A percentile compares a stretch with the other conserved stretches of the same genome.
Evolutionary conservation across 2,329 filamentous ascomycete species (phyloP).

Genomic region (Saccharata proteae): DNA sequence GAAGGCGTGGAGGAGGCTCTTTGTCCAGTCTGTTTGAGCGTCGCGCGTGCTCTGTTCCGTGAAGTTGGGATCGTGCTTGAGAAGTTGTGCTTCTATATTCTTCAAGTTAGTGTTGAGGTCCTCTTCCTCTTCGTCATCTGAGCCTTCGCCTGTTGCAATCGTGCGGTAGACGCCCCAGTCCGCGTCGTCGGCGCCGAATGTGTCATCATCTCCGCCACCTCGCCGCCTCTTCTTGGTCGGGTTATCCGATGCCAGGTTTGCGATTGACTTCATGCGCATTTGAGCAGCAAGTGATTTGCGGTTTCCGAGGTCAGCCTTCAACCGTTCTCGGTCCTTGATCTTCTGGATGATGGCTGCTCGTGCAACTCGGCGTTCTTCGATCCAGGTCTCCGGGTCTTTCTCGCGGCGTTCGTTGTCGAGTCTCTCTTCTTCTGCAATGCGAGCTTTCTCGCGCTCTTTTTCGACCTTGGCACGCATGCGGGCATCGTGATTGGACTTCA

Average conservation of each 20-base stretch:
- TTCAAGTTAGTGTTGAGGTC: conserved; percentile 66
- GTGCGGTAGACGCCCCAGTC: conserved; percentile 97
- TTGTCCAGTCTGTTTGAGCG: conserved; percentile 91
- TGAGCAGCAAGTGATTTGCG: conserved; percentile 92
- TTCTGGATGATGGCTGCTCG: conserved; percentile 61
- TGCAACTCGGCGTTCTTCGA: conserved; percentile 66
- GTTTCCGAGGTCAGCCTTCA: conserved; percentile 91
- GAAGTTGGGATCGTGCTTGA: conserved; percentile 78
- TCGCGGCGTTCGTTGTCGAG: conserved; percentile 73
- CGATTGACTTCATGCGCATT: conserved; percentile 96
- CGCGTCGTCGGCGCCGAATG: conserved; percentile 92
- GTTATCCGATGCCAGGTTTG: conserved; percentile 84
- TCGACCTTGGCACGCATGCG: conserved; percentile 88
- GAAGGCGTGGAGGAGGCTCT: conserved; percentile 82
- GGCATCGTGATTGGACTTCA: conserved; percentile 92
- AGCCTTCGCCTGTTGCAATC: conserved; percentile 68
- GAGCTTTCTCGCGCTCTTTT: conserved; percentile 83
- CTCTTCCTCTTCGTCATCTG: conserved; percentile 86
- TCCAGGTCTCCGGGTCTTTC: conserved; percentile 75
- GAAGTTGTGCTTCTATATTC: conserved; percentile 68
- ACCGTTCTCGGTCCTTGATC: conserved; percentile 85
- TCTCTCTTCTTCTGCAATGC: conserved; percentile 70
- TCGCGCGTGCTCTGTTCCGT: conserved; percentile 86
- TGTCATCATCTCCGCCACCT: conserved; percentile 83
- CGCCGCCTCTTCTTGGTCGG: conserved; percentile 72